phyloP scores from a whole-genome alignment of 2,329 filamentous ascomycete species.

The Pyrenochaeta sp. region DNA sequence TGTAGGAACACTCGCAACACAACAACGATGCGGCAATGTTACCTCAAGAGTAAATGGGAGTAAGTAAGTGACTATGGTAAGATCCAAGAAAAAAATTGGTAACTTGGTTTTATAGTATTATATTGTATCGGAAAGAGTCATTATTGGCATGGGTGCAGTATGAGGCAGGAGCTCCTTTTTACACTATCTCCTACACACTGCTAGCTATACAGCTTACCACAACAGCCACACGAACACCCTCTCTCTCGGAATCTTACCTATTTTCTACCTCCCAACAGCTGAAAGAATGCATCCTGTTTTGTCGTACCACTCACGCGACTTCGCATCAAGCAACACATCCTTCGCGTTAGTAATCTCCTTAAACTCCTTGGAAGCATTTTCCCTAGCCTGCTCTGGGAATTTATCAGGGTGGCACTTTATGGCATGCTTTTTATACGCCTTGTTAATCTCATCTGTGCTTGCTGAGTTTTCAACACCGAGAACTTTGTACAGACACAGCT shows the following conservation, averaged over 20 bases:
- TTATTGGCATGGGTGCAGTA: no score
- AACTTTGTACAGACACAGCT: constrained; percentile 76
- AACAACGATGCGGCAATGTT: no score
- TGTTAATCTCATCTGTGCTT: constrained; percentile 85
- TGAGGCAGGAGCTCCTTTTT: no score
- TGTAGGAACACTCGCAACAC: no score
- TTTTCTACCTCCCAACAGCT: not conserved
- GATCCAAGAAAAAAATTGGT: no score
- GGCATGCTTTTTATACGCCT: constrained; percentile 91
- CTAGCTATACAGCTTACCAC: not conserved
- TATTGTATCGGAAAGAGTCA: no score
- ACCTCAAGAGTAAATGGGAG: no score
- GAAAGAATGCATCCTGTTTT: constrained; percentile 8
- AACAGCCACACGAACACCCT: not conserved
- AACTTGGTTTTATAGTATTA: no score
- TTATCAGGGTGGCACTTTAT: constrained; percentile 92
- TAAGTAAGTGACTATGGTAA: no score
- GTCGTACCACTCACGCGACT: constrained; percentile 18
- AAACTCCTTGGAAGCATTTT: constrained; percentile 27
- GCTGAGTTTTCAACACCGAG: constrained; percentile 81
- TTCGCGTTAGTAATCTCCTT: constrained; percentile 25
- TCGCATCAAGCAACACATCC: constrained; percentile 20
- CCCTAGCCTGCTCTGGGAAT: constrained; percentile 11
- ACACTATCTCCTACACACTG: not conserved
- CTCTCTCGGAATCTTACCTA: not conserved